Evolutionary conservation across 1,284 basidiomycete species (phyloP).

Genomic region (Vanrija sp.): DNA sequence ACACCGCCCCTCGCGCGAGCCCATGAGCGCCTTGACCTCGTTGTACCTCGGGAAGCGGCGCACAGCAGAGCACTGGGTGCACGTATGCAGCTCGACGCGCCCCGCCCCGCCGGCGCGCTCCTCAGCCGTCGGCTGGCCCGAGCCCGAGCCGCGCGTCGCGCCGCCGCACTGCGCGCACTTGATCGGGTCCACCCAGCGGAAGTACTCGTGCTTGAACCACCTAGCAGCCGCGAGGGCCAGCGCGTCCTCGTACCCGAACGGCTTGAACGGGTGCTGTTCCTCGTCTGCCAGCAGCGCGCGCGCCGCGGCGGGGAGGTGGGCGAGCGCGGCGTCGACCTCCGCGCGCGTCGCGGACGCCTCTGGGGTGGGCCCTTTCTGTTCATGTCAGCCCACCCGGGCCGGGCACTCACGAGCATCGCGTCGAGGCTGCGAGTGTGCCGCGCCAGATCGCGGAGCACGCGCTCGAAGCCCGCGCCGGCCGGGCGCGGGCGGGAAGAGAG

Average conservation of each 20-base stretch:
- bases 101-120: constrained; percentile 47
- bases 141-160: constrained; percentile 23
- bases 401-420: neutral
- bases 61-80: constrained; percentile 10
- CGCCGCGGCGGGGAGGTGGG: neutral
- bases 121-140: constrained; percentile 21
- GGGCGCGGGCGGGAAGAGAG: neutral
- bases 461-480: neutral
- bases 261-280: constrained; percentile 20
- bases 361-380: neutral
- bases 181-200: constrained; percentile 53
- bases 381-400: neutral
- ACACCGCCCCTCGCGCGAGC: constrained; percentile 49
- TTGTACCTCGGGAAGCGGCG: constrained; percentile 51
- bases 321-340: neutral
- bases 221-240: constrained; percentile 46
- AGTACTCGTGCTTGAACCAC: constrained; percentile 52
- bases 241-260: constrained; percentile 32
- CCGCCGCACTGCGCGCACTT: constrained; percentile 45
- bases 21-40: constrained; percentile 38
- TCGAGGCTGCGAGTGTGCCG: neutral
- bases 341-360: neutral
- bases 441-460: neutral
- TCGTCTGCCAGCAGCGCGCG: neutral
- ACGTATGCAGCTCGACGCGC: constrained; percentile 26